Evolutionary conservation across 2,329 filamentous ascomycete genomes (phyloP).

Genomic region (Colletotrichum abscissum): DNA sequence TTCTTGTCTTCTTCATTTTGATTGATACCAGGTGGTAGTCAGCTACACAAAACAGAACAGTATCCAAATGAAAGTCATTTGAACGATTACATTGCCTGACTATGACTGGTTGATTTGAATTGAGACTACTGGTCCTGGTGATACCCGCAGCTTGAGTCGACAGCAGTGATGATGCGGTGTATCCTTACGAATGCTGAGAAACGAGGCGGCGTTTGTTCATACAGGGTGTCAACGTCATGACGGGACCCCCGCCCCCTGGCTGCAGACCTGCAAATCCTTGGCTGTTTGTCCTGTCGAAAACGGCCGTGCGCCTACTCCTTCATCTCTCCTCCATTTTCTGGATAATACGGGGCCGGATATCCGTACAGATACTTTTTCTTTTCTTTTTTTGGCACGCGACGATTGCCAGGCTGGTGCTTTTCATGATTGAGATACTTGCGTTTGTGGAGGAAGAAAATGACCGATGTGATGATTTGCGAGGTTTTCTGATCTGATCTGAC

Average conservation of each 20-base stretch:
- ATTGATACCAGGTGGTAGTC: constrained; percentile 31
- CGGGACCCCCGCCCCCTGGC: not conserved
- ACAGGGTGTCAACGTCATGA: not conserved
- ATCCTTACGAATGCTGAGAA: not conserved
- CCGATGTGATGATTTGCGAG: too few species aligned
- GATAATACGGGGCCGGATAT: too few species aligned
- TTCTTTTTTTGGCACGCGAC: too few species aligned
- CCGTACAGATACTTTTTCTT: too few species aligned
- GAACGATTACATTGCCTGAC: not conserved
- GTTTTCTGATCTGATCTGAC: too few species aligned
- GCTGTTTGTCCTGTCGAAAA: not conserved
- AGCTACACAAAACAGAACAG: not conserved
- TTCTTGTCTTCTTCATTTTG: not conserved
- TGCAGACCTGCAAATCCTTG: not conserved
- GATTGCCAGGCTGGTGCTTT: too few species aligned
- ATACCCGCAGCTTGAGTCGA: not conserved
- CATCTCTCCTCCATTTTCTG: not conserved
- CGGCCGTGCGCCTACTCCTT: not conserved
- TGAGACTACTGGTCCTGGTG: not conserved
- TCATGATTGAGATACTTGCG: too few species aligned
- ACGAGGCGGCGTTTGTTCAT: not conserved
- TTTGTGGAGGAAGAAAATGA: too few species aligned
- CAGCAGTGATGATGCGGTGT: not conserved
- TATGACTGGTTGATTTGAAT: too few species aligned
- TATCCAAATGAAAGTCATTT: constrained; percentile 2